Base-by-base conservation (phyloP, 495 filamentous ascomycete genomes). In the Xylaria venustula region DNA sequence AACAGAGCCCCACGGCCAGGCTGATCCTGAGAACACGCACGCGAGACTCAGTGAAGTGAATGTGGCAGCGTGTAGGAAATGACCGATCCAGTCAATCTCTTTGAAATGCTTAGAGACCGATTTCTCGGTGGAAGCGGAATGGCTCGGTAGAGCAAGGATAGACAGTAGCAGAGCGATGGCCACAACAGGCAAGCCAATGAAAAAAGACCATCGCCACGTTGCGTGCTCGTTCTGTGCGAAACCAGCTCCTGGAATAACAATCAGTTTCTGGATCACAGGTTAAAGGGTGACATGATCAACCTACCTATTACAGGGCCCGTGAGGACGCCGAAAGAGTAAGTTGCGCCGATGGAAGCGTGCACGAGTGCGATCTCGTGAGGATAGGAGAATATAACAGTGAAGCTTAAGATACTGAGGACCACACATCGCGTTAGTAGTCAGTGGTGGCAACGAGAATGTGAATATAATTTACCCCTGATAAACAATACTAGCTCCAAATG, bases 161-260 rank as follows among this genome's bases (percentile, higher is more conserved):
- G 81, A 86, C 23, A 84, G 75, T 0, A 81, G 79, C 2, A 81
- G 68, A 42, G 79, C 79, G 22, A 80, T 59, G 12, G 58, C 85
- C 4, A 81, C 81, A 23, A 88, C 70, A 34, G 74, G 71, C 7
- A 89, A 78, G 51, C 87, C 87, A 63, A 90, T 81, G 67, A 88
- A 90, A 63, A 89, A 89, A 6, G 81, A 63, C 85, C 83, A 85
- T 40, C 84, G 70, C 82, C 81, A 85, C 11, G 73, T 78, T 9
- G 78, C 72, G 25, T 57, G 55, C 47, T 68, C 75, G 44, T 83
- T 78, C 63, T 57, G 88, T 84, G 25, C 80, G 82, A 25, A 83
- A 83, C 28, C 64, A 55, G 28, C 67, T 56, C 58, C 58, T 53
- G 12, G 19, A 15, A 30, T 23, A 1, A 55, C 5, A 20, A 25